Evolutionary conservation across 495 filamentous ascomycete genomes (phyloP).

Genomic region (Xylaria scruposa): DNA sequence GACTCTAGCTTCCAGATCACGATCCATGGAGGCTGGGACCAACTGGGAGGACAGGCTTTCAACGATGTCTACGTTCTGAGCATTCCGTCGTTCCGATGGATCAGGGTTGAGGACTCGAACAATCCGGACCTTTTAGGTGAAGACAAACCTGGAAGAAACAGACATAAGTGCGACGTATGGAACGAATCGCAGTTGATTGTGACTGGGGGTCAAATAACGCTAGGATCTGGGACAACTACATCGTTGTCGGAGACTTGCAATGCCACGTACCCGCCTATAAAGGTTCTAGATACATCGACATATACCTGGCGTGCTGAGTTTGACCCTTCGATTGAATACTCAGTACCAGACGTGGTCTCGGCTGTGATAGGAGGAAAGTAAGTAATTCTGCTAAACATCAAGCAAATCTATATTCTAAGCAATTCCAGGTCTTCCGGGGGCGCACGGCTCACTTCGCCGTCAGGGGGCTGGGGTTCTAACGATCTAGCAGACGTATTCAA

Average conservation of each 20-base stretch:
- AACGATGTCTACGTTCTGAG: constrained; percentile 65
- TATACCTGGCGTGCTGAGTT: constrained; percentile 50
- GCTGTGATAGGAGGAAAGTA: constrained; percentile 51
- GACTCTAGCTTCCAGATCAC: constrained; percentile 52
- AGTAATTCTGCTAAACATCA: constrained; percentile 16
- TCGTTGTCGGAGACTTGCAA: constrained; percentile 38
- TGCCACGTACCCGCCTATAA: constrained; percentile 54
- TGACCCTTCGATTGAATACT: constrained; percentile 48
- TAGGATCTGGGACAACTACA: neutral
- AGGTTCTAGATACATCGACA: constrained; percentile 42
- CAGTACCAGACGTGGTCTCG: constrained; percentile 51
- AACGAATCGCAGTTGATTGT: constrained; percentile 51
- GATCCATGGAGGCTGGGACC: constrained; percentile 50
- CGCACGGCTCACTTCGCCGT: constrained; percentile 3
- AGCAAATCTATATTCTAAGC: neutral
- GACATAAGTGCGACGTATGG: constrained; percentile 29
- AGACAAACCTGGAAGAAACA: constrained; percentile 40
- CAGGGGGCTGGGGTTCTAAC: constrained; percentile 30
- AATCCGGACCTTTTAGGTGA: constrained; percentile 39
- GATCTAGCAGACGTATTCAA: constrained; percentile 27
- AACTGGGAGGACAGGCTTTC: constrained; percentile 43
- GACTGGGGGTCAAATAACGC: constrained; percentile 52
- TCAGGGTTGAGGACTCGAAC: constrained; percentile 46
- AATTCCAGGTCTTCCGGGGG: constrained; percentile 24
- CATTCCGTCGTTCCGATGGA: constrained; percentile 64